phyloP scores from a whole-genome alignment of 306 rosid genomes.

The Trifolium repens region DNA sequence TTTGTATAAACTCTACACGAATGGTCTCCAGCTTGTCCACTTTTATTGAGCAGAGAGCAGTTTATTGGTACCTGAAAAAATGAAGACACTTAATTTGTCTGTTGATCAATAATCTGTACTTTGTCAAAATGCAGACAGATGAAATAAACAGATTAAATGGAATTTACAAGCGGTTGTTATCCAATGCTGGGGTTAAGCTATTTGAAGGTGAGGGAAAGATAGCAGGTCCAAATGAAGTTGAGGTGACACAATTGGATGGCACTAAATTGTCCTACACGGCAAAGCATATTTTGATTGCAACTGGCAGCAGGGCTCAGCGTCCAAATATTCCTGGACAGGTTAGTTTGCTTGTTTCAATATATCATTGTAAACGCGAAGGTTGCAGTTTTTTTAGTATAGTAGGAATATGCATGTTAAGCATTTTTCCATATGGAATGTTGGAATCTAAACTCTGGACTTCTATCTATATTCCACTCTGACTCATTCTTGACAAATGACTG shows the following conservation, averaged over 20 bases:
- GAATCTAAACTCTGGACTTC: conserved; percentile 7
- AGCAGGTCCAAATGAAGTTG: conserved; percentile 90
- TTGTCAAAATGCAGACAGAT: conserved; percentile 69
- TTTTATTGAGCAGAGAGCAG: conserved; percentile 31
- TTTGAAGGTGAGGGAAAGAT: conserved; percentile 94
- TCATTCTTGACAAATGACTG: background rate
- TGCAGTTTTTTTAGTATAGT: conserved; percentile 2
- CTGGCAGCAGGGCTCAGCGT: conserved; percentile 87
- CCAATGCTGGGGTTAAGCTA: conserved; percentile 83
- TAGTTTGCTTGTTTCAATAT: conserved; percentile 39
- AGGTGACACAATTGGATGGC: conserved; percentile 96
- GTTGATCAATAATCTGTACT: conserved; percentile 8
- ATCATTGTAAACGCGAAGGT: conserved; percentile 11
- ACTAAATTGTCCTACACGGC: conserved; percentile 90
- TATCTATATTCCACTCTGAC: background rate
- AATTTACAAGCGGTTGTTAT: conserved; percentile 86
- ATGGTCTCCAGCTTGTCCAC: conserved; percentile 24
- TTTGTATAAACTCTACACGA: conserved; percentile 7
- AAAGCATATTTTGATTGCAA: conserved; percentile 89
- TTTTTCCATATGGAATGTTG: conserved; percentile 4
- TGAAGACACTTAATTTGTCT: conserved; percentile 17
- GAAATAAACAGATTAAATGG: conserved; percentile 90
- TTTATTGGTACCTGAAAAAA: conserved; percentile 15
- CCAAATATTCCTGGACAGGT: conserved; percentile 91
- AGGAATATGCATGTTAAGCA: background rate